A percentile compares a stretch with the other conserved stretches of the same genome.
Conservation (phyloP, 169 alveolate species). For the Plasmodium fragile region DNA sequence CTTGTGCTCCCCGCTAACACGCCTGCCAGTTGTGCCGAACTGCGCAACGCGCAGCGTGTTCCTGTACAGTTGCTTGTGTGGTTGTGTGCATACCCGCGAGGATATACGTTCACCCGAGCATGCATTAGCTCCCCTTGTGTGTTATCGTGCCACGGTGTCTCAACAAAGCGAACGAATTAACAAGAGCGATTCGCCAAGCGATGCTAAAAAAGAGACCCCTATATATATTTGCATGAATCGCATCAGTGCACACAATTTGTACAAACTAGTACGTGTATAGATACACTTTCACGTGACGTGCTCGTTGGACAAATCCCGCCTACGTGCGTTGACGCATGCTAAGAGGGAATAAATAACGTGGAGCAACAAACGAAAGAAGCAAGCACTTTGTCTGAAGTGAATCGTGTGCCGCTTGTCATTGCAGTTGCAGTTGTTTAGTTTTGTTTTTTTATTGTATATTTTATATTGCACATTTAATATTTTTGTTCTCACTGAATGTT, state of each 20-base stretch:
- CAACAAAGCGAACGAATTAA: not conserved
- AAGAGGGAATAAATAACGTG: not conserved
- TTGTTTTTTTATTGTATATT: not conserved
- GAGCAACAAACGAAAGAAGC: not conserved
- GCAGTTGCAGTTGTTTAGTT: not conserved
- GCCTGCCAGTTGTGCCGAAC: not conserved
- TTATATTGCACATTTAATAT: not conserved
- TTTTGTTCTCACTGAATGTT: not conserved
- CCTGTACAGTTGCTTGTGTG: not conserved
- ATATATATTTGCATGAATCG: not conserved
- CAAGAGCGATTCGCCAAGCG: not conserved
- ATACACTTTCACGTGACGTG: not conserved
- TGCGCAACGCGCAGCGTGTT: not conserved
- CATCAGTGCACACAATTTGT: not conserved
- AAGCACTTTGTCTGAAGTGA: not conserved
- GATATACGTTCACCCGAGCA: not conserved
- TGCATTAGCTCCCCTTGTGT: not conserved
- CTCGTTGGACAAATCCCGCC: not conserved
- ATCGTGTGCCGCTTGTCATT: not conserved
- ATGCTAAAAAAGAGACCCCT: not conserved
- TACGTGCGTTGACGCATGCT: not conserved
- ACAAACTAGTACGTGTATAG: slow-evolving; percentile 2
- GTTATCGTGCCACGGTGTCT: not conserved
- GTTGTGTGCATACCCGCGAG: not conserved
- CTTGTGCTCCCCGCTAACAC: not conserved